Base-by-base conservation (phyloP, 768 basidiomycete species). In the Botryobasidium botryosum region DNA sequence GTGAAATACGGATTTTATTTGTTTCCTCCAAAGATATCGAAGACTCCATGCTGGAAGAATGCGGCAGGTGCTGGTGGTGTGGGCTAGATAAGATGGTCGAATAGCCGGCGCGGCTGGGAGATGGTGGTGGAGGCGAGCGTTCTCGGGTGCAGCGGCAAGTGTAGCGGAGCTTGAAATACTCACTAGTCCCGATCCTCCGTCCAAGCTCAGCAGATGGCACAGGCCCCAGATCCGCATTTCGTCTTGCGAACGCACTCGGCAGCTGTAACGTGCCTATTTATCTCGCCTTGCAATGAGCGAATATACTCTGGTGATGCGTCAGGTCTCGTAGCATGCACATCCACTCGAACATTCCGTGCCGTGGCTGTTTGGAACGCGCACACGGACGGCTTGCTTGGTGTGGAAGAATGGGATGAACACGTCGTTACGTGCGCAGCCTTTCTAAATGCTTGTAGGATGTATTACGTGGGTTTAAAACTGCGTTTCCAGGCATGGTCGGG, bases 1-100 rank as follows among this genome's bases (percentile, higher is more conserved):
- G 71, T 4, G 79, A 81, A 47, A 92, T 75, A 64, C 94, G 86
- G 60, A 94, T 84, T 64, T 83, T 90, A 70, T 91, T 91, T 29
- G 88, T 91, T 68, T 91, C 87, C 57, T 90, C 87, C 57, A 92
- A 72, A 56, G 81, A 83, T 58, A 92, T 81, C 13, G 40, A 42
- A 13, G 40, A 42, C 26, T 42, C 40, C 40, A 42, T 42, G 24
- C n/a, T n/a, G n/a, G n/a, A n/a, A n/a, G n/a, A n/a, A n/a, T n/a
- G n/a, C n/a, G n/a, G n/a, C n/a, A n/a, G n/a, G n/a, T n/a, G n/a
- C n/a, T n/a, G n/a, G n/a, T n/a, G n/a, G n/a, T n/a, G n/a, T n/a
- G n/a, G n/a, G n/a, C n/a, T n/a, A n/a, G n/a, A n/a, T n/a, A n/a
- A n/a, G n/a, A n/a, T n/a, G n/a, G n/a, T n/a, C n/a, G n/a, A n/a